These are phyloP conservation scores for Capniomyces stellatus DNA, from an alignment of 371 early-diverging fungal species.

Conservation along the genomic window DNA sequence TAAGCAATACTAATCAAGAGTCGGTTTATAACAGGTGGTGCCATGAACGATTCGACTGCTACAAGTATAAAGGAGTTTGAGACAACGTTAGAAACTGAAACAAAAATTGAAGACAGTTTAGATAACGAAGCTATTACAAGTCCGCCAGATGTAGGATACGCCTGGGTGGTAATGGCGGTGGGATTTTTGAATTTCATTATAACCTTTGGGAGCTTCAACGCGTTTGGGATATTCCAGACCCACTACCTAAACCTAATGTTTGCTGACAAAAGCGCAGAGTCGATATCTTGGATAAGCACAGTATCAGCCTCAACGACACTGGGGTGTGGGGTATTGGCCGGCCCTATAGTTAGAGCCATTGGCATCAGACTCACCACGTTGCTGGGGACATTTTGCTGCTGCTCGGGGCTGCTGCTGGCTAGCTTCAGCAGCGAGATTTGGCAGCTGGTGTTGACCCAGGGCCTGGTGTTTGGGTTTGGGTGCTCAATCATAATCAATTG, in stretches of 20 bases:
- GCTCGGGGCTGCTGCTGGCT: slow-evolving; percentile 38
- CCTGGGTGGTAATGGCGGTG: background rate
- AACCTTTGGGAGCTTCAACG: slow-evolving; percentile 18
- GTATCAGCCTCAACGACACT: background rate
- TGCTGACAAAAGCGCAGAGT: background rate
- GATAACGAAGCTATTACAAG: background rate
- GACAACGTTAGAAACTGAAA: too few relatives aligned
- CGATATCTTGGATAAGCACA: slow-evolving; percentile 1
- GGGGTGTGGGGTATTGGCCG: background rate
- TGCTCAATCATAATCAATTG: slow-evolving; percentile 24
- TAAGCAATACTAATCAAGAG: too few relatives aligned
- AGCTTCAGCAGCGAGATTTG: slow-evolving; percentile 40
- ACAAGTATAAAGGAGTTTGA: too few relatives aligned
- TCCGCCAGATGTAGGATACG: slow-evolving; percentile 4
- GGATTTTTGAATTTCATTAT: background rate
- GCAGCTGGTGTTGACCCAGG: slow-evolving; percentile 51
- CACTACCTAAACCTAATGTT: background rate
- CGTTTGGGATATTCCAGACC: slow-evolving; percentile 1
- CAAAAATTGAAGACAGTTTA: background rate
- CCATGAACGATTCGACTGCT: too few relatives aligned
- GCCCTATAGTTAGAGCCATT: slow-evolving; percentile 1
- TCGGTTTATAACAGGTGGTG: too few relatives aligned
- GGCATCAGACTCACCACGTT: background rate
- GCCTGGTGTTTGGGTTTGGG: slow-evolving; percentile 49
- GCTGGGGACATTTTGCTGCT: slow-evolving; percentile 22